Evolutionary conservation across 441 rosid genomes (phyloP).

Genomic region (Gossypium gossypioides): DNA sequence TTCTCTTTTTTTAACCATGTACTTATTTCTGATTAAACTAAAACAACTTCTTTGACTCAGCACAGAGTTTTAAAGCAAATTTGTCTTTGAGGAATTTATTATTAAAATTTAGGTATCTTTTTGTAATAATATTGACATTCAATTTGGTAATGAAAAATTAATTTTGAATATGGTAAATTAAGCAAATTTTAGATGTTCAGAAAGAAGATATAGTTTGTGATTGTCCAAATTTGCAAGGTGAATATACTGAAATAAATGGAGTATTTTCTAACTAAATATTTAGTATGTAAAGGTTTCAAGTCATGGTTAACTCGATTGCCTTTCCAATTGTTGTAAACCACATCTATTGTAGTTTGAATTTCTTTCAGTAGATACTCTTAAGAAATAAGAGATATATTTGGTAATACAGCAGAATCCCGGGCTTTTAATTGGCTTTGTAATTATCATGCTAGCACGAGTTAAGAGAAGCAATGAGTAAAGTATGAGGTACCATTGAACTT

Average conservation of each 20-base stretch:
- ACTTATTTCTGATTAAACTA: neutral
- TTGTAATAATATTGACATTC: neutral
- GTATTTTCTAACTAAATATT: neutral
- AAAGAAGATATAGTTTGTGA: neutral
- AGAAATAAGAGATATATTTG: neutral
- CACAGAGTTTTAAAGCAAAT: neutral
- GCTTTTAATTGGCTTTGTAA: neutral
- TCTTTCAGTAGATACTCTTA: neutral
- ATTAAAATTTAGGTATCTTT: neutral
- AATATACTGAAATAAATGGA: neutral
- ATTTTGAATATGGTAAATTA: neutral
- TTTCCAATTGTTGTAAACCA: neutral
- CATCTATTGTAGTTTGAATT: neutral
- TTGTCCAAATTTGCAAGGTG: neutral
- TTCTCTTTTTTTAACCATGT: neutral
- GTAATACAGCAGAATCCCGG: neutral
- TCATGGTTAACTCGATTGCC: neutral
- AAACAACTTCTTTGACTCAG: neutral
- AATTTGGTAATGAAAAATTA: neutral
- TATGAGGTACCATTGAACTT: neutral
- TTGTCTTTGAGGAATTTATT: neutral
- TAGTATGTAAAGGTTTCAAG: neutral
- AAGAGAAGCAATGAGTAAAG: neutral
- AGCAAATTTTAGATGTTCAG: slow-evolving; percentile 6
- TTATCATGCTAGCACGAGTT: neutral